Conservation (phyloP, 805 yeast species). For the Yarrowia deformans region DNA sequence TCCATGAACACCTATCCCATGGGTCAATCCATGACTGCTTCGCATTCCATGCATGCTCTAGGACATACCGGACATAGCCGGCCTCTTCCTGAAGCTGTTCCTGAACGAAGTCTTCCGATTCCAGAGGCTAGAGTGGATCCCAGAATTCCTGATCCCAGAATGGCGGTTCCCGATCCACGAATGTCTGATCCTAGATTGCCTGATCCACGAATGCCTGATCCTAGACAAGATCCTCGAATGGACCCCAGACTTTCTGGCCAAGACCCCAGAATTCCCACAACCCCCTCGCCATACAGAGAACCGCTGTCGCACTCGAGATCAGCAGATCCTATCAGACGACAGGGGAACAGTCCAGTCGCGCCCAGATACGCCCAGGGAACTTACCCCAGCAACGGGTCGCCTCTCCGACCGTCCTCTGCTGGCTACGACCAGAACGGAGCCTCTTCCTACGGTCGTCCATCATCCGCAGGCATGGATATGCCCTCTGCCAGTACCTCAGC, state of each 20-base stretch:
- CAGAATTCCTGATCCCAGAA: not conserved
- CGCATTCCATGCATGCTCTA: slow-evolving; percentile 19
- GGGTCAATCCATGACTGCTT: not conserved
- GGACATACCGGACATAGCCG: slow-evolving; percentile 9
- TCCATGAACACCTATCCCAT: slow-evolving; percentile 10
- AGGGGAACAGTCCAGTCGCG: not conserved
- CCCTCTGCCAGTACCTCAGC: not conserved
- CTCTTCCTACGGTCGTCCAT: not conserved
- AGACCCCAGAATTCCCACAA: slow-evolving; percentile 2
- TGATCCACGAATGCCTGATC: not conserved
- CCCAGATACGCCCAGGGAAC: slow-evolving; percentile 1
- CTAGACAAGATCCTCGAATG: slow-evolving; percentile 1
- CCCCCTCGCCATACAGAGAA: slow-evolving; percentile 25
- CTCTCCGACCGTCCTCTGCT: slow-evolving; percentile 10
- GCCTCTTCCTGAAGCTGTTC: slow-evolving; percentile 36
- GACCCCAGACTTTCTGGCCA: not conserved
- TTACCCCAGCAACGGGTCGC: slow-evolving; percentile 9
- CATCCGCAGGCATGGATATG: slow-evolving; percentile 17
- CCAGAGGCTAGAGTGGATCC: not conserved
- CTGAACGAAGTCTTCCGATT: slow-evolving; percentile 27
- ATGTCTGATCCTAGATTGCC: not conserved
- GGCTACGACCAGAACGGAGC: slow-evolving; percentile 5
- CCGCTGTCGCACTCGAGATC: slow-evolving; percentile 19
- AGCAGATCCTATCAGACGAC: slow-evolving; percentile 22
- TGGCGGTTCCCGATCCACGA: not conserved